These are phyloP conservation scores for Fomitopsis pinicola DNA, from an alignment of 1,284 basidiomycete species.

Conservation along the genomic window DNA sequence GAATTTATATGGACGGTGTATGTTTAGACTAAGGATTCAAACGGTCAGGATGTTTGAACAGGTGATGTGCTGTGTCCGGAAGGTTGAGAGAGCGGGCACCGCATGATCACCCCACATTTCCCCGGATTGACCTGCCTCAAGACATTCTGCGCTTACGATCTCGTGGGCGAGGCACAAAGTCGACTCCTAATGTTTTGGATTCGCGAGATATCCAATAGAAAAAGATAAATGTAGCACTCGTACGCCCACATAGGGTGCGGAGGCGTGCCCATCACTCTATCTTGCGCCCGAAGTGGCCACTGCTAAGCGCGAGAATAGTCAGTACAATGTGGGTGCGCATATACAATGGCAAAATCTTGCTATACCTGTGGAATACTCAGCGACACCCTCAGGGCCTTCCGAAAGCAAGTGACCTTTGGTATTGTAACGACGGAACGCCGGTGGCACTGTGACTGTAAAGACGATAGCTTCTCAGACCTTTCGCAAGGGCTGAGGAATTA, in stretches of 20 bases:
- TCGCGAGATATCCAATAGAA: neutral
- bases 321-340: no score
- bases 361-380: neutral
- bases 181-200: neutral
- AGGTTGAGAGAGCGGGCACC: constrained; percentile 28
- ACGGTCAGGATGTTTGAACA: constrained; percentile 10
- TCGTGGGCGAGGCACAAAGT: neutral
- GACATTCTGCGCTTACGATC: neutral
- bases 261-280: no score
- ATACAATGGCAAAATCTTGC: neutral
- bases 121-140: neutral
- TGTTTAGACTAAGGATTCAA: constrained; percentile 5
- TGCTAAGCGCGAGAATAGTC: no score
- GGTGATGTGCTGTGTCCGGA: constrained; percentile 16
- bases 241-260: no score
- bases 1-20: neutral
- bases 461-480: neutral
- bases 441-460: neutral
- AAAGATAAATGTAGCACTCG: neutral
- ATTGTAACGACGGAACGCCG: neutral
- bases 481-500: neutral
- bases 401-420: neutral
- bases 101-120: constrained; percentile 23
- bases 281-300: no score
- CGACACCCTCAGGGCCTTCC: neutral